Base-by-base conservation (phyloP, 768 basidiomycete genomes). In the Russula sp. region DNA sequence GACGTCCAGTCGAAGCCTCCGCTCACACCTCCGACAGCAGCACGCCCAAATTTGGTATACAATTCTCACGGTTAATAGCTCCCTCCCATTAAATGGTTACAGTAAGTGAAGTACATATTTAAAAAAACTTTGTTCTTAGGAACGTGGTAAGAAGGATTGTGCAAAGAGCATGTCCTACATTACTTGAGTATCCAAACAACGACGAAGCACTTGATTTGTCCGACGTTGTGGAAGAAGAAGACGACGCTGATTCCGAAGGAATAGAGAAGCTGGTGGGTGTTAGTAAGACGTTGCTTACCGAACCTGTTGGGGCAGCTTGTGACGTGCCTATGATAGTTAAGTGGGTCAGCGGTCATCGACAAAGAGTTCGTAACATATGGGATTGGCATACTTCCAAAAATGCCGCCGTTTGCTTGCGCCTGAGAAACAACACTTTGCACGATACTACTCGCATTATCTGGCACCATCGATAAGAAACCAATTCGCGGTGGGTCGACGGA, bases 381-480 rank as follows among this genome's bases (percentile, higher is more conserved):
- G 11, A 66, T 69, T n/a, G 58, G 68, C 78, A 67, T n/a, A 79
- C 75, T 55, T 71, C 70, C 30, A 70, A 76, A 54, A 69, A 57
- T 30, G 46, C 66, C 44, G 59, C 69, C 5, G 73, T 81, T 57
- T 46, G 59, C 26, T 36, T 66, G 16, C 3, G 61, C 57, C 6
- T 71, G 69, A 14, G 49, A 34, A 24, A 82, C 69, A 18, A 76
- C 79, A 1, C 72, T 66, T 24, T 73, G 70, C 11, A 82, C 69
- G 28, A 66, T 59, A 14, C 75, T 75, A 9, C 69, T 75, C 3
- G 84, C 85, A 66, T 88, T 78, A 6, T 65, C 18, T 1, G 88
- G 85, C 1, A 90, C 85, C 0, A 86, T 90, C 14, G 89, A 90
- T 56, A 87, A 73, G 38, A 91, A 78, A 10, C 89, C 90, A 57